These are phyloP conservation scores for Boletus rufocinnamomeus DNA, from an alignment of 768 basidiomycete genomes.

Conservation along the genomic window DNA sequence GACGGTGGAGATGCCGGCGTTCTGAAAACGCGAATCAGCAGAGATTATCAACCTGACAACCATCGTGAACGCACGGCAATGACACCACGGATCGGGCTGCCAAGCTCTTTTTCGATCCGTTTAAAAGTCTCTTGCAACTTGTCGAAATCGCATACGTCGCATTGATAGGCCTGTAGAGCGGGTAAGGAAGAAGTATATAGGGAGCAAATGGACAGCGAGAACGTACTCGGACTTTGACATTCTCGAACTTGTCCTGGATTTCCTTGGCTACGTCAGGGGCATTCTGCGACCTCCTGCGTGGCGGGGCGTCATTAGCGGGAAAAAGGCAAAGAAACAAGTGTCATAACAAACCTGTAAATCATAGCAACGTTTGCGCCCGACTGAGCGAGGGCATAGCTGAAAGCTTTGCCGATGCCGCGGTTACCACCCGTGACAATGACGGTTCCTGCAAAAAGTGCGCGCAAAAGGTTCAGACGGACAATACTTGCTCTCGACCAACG, in stretches of 20 bases:
- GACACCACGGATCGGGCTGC: constrained; percentile 47
- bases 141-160: constrained; percentile 55
- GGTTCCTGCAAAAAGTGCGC: constrained; percentile 38
- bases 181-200: neutral
- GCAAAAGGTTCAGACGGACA: neutral
- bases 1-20: constrained; percentile 62
- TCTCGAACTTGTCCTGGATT: constrained; percentile 48
- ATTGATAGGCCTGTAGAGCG: constrained; percentile 54
- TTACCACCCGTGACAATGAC: constrained; percentile 65
- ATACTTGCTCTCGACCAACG: neutral
- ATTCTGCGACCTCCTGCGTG: constrained; percentile 45
- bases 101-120: constrained; percentile 51
- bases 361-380: constrained; percentile 63
- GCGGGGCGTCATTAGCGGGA: neutral
- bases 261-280: constrained; percentile 50
- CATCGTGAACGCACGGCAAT: constrained; percentile 47
- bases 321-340: neutral
- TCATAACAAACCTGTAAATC: constrained; percentile 49
- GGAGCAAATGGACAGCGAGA: too few species aligned
- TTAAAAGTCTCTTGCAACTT: constrained; percentile 46
- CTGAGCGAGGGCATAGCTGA: constrained; percentile 51
- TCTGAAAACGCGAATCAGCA: constrained; percentile 34
- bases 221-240: constrained; percentile 42
- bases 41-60: accelerated
- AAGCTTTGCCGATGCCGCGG: constrained; percentile 60